Base-by-base conservation (phyloP, 768 basidiomycete genomes). In the Termitomyces heimii region DNA sequence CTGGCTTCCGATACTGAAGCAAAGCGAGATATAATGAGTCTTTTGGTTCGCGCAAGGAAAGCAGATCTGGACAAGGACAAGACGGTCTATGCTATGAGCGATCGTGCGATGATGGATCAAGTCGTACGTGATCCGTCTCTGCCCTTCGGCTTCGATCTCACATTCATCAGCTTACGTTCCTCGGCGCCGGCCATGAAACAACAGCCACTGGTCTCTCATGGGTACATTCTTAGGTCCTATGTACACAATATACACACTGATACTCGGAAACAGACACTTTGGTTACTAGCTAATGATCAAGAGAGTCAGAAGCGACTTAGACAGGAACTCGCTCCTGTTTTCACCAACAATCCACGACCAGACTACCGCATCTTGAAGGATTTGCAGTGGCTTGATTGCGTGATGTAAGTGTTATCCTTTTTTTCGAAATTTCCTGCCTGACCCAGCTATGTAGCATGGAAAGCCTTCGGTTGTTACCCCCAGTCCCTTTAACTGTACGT, bases 1-100 rank as follows among this genome's bases (percentile, higher is more conserved):
- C 43, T 60, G 6, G 53, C 66, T 4, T 70, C 71, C 5, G 79
- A 79, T 53, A 71, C 63, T 6, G 69, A 71, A 24, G 68, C 72
- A 8, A 80, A 81, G 63, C 70, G 72, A 52, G 80, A 82, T 67
- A 79, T 82, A 51, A 82, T 81, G 80, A 75, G 71, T 50, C 59
- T 81, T n/a, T 69, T 82, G 1, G 75, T 81, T 26, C 71, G 75
- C 22, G 75, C 77, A 13, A 68, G 77, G 31, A 75, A 73, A 59
- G 71, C 71, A 10, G 76, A 76, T 34, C 35, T 71, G 35, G 72
- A 53, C 35, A 58, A 72, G 37, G 72, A 70, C 37, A 69, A 69
- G 8, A 61, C 60, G 7, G 74, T 64, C n/a, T 79, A 77, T 60
- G 63, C 67, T 9, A 77, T 81, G 77, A 76, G 71, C 24, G 77